Conservation (phyloP, 2,329 filamentous ascomycete genomes). For the Sarocladiaceae sp. region DNA sequence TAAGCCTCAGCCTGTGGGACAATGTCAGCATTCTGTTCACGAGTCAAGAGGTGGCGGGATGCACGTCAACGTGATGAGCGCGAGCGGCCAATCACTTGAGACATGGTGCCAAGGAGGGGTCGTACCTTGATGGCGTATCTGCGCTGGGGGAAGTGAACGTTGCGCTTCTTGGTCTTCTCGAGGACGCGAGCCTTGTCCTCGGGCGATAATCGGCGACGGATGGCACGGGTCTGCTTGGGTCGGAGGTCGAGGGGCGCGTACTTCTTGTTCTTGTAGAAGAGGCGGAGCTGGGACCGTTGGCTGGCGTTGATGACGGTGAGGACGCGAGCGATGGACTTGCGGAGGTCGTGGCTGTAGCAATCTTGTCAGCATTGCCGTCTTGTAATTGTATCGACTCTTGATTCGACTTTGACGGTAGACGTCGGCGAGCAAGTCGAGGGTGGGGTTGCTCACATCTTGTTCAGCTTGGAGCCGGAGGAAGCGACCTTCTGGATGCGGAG, state of each 20-base stretch:
- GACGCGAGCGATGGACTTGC: slow-evolving; percentile 98
- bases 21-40: slow-evolving; percentile 14
- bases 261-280: slow-evolving; percentile 99
- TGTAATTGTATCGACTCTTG: not conserved
- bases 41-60: not conserved
- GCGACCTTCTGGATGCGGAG: slow-evolving; percentile 98
- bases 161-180: slow-evolving; percentile 95
- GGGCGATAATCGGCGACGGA: slow-evolving; percentile 89
- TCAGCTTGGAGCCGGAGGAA: slow-evolving; percentile 91
- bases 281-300: slow-evolving; percentile 93
- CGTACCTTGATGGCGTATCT: slow-evolving; percentile 97
- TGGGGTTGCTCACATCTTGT: slow-evolving; percentile 71
- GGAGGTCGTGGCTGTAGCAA: slow-evolving; percentile 78
- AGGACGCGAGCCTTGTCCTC: slow-evolving; percentile 80
- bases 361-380: slow-evolving; percentile 19
- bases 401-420: not conserved
- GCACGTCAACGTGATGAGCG: not conserved
- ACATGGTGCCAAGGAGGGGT: not conserved
- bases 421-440: slow-evolving; percentile 6
- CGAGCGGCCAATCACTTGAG: not conserved
- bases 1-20: slow-evolving; percentile 17
- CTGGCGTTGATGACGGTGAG: slow-evolving; percentile 99
- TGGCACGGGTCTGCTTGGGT: slow-evolving; percentile 95
- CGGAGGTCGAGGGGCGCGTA: slow-evolving; percentile 98
- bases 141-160: slow-evolving; percentile 93